Conservation (phyloP, 306 rosid species). For the Fragaria vesca region DNA sequence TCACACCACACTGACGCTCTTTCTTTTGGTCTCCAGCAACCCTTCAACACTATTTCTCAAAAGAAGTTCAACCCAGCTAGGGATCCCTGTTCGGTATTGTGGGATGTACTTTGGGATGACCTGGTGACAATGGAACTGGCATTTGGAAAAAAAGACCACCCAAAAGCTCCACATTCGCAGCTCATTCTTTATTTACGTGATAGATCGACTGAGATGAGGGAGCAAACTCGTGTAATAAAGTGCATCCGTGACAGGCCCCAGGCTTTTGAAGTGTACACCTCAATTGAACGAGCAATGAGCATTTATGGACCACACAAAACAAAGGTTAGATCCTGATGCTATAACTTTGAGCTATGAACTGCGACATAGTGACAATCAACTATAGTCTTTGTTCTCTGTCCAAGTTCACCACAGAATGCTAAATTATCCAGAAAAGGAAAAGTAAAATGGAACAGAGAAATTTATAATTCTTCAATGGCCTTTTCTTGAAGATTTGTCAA, state of each 20-base stretch:
- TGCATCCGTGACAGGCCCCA: constrained; percentile 62
- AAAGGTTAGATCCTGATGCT: constrained; percentile 51
- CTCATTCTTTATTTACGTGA: constrained; percentile 63
- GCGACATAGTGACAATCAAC: neutral
- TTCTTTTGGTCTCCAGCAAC: constrained; percentile 65
- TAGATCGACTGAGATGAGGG: constrained; percentile 65
- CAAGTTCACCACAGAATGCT: neutral
- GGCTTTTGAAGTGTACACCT: constrained; percentile 69
- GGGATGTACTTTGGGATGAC: constrained; percentile 92
- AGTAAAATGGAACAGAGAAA: neutral
- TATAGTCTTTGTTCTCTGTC: neutral
- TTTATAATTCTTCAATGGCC: neutral
- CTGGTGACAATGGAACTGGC: constrained; percentile 70
- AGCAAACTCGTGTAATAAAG: constrained; percentile 57
- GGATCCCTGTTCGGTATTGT: constrained; percentile 89
- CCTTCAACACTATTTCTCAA: constrained; percentile 77
- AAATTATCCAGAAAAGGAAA: neutral
- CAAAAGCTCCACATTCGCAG: constrained; percentile 59
- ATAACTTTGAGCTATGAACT: constrained; percentile 3
- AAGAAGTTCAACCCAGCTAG: constrained; percentile 94
- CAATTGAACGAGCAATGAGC: constrained; percentile 72
- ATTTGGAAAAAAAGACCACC: constrained; percentile 77
- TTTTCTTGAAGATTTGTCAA: neutral
- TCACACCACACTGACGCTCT: neutral
- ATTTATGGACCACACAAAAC: constrained; percentile 64